These are phyloP conservation scores for Oropetium thomaeum DNA, from an alignment of 176 grass and related monocot species.

Conservation along the genomic window DNA sequence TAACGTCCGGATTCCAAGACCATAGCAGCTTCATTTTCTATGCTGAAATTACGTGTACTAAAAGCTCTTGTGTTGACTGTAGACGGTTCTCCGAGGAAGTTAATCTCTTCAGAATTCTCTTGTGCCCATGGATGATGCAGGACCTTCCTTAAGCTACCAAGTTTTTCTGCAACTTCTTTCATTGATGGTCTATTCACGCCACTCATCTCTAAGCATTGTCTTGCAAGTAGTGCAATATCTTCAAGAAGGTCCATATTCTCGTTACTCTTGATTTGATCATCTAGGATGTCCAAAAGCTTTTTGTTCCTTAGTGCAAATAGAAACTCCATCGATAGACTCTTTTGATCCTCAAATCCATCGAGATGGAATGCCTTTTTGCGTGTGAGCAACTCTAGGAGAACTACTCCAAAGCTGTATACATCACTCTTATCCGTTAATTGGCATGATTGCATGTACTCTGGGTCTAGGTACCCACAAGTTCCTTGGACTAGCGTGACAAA, in stretches of 20 bases:
- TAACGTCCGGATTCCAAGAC: neutral
- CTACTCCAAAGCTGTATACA: conserved; percentile 39
- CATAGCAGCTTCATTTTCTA: neutral
- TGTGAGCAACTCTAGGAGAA: conserved; percentile 28
- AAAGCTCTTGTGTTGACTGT: neutral
- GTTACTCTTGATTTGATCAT: neutral
- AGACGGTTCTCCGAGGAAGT: conserved; percentile 24
- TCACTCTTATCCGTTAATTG: conserved; percentile 32
- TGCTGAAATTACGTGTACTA: neutral
- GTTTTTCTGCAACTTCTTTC: conserved; percentile 29
- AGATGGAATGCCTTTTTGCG: neutral
- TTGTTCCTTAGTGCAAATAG: neutral
- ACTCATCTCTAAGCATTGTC: conserved; percentile 29
- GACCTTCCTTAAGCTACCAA: conserved; percentile 4
- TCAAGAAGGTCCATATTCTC: neutral
- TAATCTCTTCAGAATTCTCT: neutral
- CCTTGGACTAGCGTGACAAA: conserved; percentile 51
- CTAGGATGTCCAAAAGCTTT: neutral
- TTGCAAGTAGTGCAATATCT: conserved; percentile 21
- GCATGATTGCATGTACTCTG: conserved; percentile 43
- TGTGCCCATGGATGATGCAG: conserved; percentile 6
- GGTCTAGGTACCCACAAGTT: conserved; percentile 48
- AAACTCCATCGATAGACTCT: conserved; percentile 20
- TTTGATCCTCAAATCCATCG: neutral
- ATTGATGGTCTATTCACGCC: conserved; percentile 31